phyloP scores from a whole-genome alignment of 1,139 yeast species.

The Sugiyamaella sp. region DNA sequence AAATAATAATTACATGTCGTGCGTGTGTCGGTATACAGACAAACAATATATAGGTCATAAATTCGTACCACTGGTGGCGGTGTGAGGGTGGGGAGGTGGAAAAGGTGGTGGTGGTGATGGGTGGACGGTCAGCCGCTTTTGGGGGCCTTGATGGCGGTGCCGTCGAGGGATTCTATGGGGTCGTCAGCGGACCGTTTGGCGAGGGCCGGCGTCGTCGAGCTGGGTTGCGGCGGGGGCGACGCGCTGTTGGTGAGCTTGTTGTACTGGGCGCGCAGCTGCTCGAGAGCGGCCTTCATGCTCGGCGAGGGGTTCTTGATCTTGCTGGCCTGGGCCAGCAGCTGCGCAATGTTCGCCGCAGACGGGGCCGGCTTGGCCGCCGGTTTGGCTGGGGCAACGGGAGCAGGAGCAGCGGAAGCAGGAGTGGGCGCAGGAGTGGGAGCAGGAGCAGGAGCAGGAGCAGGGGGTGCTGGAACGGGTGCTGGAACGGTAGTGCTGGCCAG shows the following conservation, averaged over 20 bases:
- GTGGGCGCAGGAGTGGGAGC: slow-evolving; percentile 18
- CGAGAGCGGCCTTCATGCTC: slow-evolving; percentile 41
- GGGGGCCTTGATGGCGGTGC: slow-evolving; percentile 27
- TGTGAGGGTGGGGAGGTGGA: too few species aligned
- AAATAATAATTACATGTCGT: slow-evolving; percentile 16
- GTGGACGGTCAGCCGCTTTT: slow-evolving; percentile 16
- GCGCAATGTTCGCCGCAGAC: slow-evolving; percentile 39
- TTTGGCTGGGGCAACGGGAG: slow-evolving; percentile 18
- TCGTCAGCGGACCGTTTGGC: slow-evolving; percentile 29
- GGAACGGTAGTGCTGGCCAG: slow-evolving; percentile 4
- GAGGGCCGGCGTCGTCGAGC: not conserved
- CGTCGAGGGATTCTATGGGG: slow-evolving; percentile 23
- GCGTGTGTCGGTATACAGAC: slow-evolving; percentile 10
- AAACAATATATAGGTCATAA: slow-evolving; percentile 20
- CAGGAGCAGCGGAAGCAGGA: slow-evolving; percentile 17
- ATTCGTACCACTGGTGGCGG: slow-evolving; percentile 24
- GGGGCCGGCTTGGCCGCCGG: slow-evolving; percentile 21
- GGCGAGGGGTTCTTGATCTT: slow-evolving; percentile 44
- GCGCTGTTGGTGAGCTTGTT: slow-evolving; percentile 31
- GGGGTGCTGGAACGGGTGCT: slow-evolving; percentile 2
- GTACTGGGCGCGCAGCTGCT: slow-evolving; percentile 43
- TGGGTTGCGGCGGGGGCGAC: slow-evolving; percentile 13
- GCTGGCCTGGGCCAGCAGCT: slow-evolving; percentile 43
- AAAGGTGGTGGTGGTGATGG: not conserved
- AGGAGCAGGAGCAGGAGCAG: slow-evolving; percentile 21